Conservation (phyloP, 148 eudicot species). For the Chenopodium quinoa region DNA sequence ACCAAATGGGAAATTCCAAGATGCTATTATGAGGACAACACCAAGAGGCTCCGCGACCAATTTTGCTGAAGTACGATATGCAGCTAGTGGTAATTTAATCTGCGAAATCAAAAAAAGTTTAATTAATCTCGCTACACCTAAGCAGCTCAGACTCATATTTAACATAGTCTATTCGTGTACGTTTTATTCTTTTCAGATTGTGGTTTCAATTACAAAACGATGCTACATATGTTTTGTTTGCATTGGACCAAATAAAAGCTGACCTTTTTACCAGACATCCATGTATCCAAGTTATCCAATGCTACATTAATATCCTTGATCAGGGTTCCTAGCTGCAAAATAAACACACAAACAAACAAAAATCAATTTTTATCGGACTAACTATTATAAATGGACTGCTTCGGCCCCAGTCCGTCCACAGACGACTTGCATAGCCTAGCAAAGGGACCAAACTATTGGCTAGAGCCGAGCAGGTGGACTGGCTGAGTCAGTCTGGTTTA, state of each 20-base stretch:
- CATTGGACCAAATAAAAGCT: not conserved
- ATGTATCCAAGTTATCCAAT: slow-evolving; percentile 44
- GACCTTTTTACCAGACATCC: slow-evolving; percentile 84
- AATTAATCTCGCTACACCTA: not conserved
- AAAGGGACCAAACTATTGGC: not conserved
- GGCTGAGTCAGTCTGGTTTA: not conserved
- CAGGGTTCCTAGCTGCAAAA: slow-evolving; percentile 57
- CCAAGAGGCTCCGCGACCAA: slow-evolving; percentile 89
- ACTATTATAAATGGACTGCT: not conserved
- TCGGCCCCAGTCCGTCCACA: not conserved
- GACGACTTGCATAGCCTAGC: not conserved
- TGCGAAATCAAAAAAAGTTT: slow-evolving; percentile 23
- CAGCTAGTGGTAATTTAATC: slow-evolving; percentile 63
- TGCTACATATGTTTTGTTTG: too few relatives aligned
- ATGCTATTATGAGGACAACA: slow-evolving; percentile 64
- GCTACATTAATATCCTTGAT: slow-evolving; percentile 62
- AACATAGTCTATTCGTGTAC: too few relatives aligned
- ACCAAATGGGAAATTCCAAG: slow-evolving; percentile 74
- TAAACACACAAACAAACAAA: not conserved
- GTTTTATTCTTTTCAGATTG: too few relatives aligned
- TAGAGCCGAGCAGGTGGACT: not conserved
- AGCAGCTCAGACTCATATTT: too few relatives aligned
- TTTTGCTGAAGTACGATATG: slow-evolving; percentile 57
- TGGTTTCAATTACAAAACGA: too few relatives aligned
- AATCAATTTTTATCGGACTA: not conserved